phyloP scores from a whole-genome alignment of 73 alveolate species.

The Urostyla sp. region DNA sequence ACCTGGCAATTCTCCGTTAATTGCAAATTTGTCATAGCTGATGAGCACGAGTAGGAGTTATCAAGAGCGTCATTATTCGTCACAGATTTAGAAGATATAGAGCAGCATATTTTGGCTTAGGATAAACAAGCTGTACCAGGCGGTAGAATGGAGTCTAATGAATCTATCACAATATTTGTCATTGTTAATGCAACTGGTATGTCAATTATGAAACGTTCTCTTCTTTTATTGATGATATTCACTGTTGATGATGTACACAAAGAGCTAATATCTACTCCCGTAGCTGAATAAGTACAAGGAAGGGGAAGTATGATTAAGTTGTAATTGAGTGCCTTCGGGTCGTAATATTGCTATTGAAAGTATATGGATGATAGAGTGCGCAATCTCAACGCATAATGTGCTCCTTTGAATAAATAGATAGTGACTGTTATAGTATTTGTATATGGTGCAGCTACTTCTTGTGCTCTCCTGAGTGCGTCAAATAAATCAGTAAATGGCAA shows the following conservation, averaged over 20 bases:
- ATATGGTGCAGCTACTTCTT: slow-evolving; percentile 53
- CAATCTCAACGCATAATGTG: slow-evolving; percentile 34
- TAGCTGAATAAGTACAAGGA: slow-evolving; percentile 8
- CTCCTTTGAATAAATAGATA: slow-evolving; percentile 34
- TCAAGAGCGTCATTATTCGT: slow-evolving; percentile 2
- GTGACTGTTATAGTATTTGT: slow-evolving; percentile 11
- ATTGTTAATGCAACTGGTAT: slow-evolving; percentile 17
- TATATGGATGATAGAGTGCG: slow-evolving; percentile 19
- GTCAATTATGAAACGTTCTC: slow-evolving; percentile 37
- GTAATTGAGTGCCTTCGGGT: slow-evolving; percentile 19
- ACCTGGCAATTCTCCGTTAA: slow-evolving; percentile 3
- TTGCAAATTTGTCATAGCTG: background rate
- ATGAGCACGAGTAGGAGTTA: slow-evolving; percentile 16
- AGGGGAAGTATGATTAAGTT: slow-evolving; percentile 28
- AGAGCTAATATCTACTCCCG: background rate
- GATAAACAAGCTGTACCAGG: slow-evolving; percentile 18
- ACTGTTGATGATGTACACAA: slow-evolving; percentile 1
- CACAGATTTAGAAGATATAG: background rate
- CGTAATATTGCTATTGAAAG: slow-evolving; percentile 23
- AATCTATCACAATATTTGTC: slow-evolving; percentile 15
- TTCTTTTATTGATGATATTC: slow-evolving; percentile 24
- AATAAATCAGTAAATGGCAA: slow-evolving; percentile 41
- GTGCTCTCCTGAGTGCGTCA: slow-evolving; percentile 34
- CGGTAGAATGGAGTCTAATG: slow-evolving; percentile 32
- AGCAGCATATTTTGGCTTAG: slow-evolving; percentile 12